These are phyloP conservation scores for Colletotrichum godetiae DNA, from an alignment of 2,329 filamentous ascomycete species.

Conservation along the genomic window DNA sequence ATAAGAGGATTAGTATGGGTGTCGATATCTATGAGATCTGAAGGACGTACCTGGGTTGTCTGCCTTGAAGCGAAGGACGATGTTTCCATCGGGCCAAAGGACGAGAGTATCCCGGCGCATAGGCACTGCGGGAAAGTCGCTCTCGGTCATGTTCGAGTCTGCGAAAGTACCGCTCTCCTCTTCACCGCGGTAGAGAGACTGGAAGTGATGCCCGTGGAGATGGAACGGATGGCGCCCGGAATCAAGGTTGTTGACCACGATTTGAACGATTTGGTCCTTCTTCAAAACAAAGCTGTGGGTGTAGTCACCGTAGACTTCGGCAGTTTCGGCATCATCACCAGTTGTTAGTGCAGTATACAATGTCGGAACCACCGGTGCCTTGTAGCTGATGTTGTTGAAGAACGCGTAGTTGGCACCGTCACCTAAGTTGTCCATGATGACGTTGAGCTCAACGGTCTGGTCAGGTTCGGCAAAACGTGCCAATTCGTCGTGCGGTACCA, in stretches of 20 bases:
- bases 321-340: slow-evolving; percentile 69
- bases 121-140: slow-evolving; percentile 63
- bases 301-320: slow-evolving; percentile 72
- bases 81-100: slow-evolving; percentile 72
- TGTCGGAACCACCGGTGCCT: slow-evolving; percentile 78
- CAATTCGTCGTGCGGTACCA: slow-evolving; percentile 76
- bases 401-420: slow-evolving; percentile 73
- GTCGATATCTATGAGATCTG: not conserved
- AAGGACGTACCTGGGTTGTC: slow-evolving; percentile 70
- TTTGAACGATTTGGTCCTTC: slow-evolving; percentile 75
- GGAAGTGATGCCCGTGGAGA: slow-evolving; percentile 82
- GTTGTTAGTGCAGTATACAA: slow-evolving; percentile 80
- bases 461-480: slow-evolving; percentile 71
- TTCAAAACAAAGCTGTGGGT: slow-evolving; percentile 76
- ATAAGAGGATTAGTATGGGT: not conserved
- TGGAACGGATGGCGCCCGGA: slow-evolving; percentile 80
- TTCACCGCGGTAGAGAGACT: slow-evolving; percentile 69
- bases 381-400: slow-evolving; percentile 84
- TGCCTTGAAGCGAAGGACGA: slow-evolving; percentile 74
- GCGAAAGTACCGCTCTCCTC: slow-evolving; percentile 69
- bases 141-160: slow-evolving; percentile 54
- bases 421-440: slow-evolving; percentile 70
- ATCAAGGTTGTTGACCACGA: slow-evolving; percentile 81
- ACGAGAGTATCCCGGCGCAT: slow-evolving; percentile 77
- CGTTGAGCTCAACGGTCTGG: slow-evolving; percentile 70